Conservation (phyloP, 2,329 filamentous ascomycete genomes). For the Graphilbum sp. region DNA sequence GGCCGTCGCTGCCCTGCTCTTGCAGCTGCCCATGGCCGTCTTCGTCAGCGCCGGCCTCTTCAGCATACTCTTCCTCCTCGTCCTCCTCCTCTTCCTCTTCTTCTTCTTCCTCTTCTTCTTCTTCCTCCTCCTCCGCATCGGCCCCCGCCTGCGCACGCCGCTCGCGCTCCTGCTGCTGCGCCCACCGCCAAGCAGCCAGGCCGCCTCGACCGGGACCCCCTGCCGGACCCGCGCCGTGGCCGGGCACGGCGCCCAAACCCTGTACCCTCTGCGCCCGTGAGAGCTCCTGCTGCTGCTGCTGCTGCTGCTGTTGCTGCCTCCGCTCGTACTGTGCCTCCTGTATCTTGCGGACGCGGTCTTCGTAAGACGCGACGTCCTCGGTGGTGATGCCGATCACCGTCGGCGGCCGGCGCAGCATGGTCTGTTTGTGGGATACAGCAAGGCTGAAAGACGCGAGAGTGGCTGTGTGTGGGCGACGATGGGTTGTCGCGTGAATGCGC, state of each 20-base stretch:
- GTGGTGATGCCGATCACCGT: conserved; percentile 52
- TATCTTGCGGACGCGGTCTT: conserved; percentile 32
- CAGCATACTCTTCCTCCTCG: neutral
- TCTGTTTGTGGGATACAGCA: neutral
- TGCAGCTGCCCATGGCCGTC: neutral
- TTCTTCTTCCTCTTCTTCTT: conserved; percentile 5
- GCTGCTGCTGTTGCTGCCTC: conserved; percentile 2
- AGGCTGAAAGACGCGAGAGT: too few species aligned
- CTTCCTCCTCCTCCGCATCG: conserved; percentile 1
- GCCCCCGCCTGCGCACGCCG: conserved; percentile 6
- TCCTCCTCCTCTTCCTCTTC: conserved; percentile 1
- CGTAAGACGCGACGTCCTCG: conserved; percentile 55
- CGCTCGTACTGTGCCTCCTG: conserved; percentile 2
- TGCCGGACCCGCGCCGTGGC: neutral
- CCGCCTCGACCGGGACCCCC: neutral
- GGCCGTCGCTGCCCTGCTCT: too few species aligned
- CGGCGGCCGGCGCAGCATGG: conserved; percentile 33
- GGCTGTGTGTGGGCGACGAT: too few species aligned
- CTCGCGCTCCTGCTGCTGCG: neutral
- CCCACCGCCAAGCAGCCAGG: neutral
- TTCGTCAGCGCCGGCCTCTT: neutral
- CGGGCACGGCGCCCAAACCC: neutral
- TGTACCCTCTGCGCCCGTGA: too few species aligned
- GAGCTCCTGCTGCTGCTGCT: conserved; percentile 1
- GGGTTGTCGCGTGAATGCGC: too few species aligned